These are phyloP conservation scores for Phytopythium helicoides DNA, from an alignment of 352 stramenopile genomes.

Conservation along the genomic window DNA sequence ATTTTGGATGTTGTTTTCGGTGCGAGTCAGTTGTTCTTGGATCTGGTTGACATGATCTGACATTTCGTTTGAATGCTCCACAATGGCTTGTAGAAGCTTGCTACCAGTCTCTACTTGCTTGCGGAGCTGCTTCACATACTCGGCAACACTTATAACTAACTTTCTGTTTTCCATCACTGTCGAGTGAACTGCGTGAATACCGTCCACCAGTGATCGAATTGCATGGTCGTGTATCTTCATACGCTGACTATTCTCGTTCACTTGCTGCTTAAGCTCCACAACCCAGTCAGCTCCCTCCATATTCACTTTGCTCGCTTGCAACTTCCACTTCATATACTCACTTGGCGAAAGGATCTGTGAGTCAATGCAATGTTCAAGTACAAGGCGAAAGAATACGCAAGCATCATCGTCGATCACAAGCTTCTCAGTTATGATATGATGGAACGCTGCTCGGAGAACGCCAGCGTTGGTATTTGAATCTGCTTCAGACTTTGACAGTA, in stretches of 20 bases:
- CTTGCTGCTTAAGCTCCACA: constrained; percentile 20
- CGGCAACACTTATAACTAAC: neutral
- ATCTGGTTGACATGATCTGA: constrained; percentile 2
- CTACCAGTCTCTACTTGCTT: neutral
- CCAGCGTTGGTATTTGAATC: neutral
- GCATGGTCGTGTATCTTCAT: constrained; percentile 11
- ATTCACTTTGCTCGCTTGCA: constrained; percentile 31
- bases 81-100: constrained; percentile 6
- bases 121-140: constrained; percentile 3
- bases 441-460: constrained; percentile 16
- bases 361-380: constrained; percentile 17
- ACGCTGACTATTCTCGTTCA: constrained; percentile 14
- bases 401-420: constrained; percentile 25
- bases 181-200: constrained; percentile 7
- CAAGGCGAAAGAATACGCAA: constrained; percentile 25
- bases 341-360: constrained; percentile 4
- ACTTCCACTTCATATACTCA: constrained; percentile 21
- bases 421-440: constrained; percentile 23
- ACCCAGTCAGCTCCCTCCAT: constrained; percentile 28
- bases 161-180: constrained; percentile 13
- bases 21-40: constrained; percentile 4
- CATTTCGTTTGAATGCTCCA: constrained; percentile 1
- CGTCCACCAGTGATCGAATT: constrained; percentile 8
- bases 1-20: constrained; percentile 8
- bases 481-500: neutral